Conservation (phyloP, 768 basidiomycete species). For the Panaeolus papilionaceus region DNA sequence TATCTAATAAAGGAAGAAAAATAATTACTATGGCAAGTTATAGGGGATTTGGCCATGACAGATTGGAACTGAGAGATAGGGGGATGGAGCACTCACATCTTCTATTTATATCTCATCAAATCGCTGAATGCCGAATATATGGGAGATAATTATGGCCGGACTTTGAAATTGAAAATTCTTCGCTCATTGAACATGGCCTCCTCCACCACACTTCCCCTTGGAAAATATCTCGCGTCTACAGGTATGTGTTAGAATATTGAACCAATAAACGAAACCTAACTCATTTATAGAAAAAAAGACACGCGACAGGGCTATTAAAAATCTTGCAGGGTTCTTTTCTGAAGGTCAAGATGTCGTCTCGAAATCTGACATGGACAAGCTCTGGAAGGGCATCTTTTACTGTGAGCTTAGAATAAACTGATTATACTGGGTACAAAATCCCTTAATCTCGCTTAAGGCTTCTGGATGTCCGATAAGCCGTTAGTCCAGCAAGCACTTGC, state of each 20-base stretch:
- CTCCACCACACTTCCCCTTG: conserved; percentile 65
- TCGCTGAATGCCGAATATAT: conserved; percentile 10
- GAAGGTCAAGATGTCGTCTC: conserved; percentile 65
- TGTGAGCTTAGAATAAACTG: conserved; percentile 54
- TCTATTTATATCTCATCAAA: conserved; percentile 15
- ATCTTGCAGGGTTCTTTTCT: conserved; percentile 80
- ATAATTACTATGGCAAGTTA: conserved; percentile 86
- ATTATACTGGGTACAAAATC: neutral
- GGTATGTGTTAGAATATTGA: conserved; percentile 53
- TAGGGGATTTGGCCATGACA: conserved; percentile 63
- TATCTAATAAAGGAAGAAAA: neutral
- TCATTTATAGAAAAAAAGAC: conserved; percentile 80
- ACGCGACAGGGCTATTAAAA: conserved; percentile 89
- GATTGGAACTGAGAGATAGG: neutral
- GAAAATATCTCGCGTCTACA: conserved; percentile 91
- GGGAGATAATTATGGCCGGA: conserved; percentile 27
- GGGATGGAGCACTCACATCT: conserved; percentile 3
- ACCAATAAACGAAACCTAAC: conserved; percentile 10
- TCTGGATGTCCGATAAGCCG: conserved; percentile 99
- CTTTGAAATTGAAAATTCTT: conserved; percentile 34
- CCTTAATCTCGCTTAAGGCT: conserved; percentile 58
- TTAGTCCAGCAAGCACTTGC: conserved; percentile 94
- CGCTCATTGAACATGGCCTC: conserved; percentile 38
- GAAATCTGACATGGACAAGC: conserved; percentile 82
- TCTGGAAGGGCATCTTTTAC: conserved; percentile 99